phyloP scores from a whole-genome alignment of 768 basidiomycete genomes.

The Obba rivulosa region DNA sequence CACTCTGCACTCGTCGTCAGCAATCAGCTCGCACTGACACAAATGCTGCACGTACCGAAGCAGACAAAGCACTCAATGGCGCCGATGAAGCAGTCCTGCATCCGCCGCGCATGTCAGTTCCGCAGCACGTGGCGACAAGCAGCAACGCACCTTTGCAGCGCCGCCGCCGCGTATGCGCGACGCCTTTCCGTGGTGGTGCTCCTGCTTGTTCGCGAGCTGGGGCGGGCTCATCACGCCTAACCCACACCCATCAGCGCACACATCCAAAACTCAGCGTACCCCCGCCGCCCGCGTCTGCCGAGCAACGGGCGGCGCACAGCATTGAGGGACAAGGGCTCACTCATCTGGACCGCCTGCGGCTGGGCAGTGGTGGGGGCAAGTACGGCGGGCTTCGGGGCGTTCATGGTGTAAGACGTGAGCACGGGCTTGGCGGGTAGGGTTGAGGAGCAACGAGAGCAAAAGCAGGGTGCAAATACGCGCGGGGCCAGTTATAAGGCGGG shows the following conservation, averaged over 20 bases:
- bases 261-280: background rate
- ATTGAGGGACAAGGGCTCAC: conserved; percentile 32
- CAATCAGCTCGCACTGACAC: background rate
- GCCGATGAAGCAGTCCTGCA: conserved; percentile 66
- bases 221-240: conserved; percentile 45
- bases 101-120: background rate
- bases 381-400: conserved; percentile 23
- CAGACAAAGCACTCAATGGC: conserved; percentile 64
- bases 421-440: too few relatives aligned
- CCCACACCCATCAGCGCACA: background rate
- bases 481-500: too few relatives aligned
- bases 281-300: background rate
- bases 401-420: conserved; percentile 18
- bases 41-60: conserved; percentile 45
- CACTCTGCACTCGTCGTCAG: conserved; percentile 40
- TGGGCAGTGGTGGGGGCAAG: conserved; percentile 41
- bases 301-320: background rate
- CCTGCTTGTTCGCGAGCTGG: conserved; percentile 24
- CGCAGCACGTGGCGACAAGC: background rate
- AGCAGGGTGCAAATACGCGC: too few relatives aligned
- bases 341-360: conserved; percentile 61
- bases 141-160: conserved; percentile 48
- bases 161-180: conserved; percentile 68
- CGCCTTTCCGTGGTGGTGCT: conserved; percentile 39
- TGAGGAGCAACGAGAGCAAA: too few relatives aligned